phyloP scores from a whole-genome alignment of 441 rosid species.

The Macaranga tanarius region DNA sequence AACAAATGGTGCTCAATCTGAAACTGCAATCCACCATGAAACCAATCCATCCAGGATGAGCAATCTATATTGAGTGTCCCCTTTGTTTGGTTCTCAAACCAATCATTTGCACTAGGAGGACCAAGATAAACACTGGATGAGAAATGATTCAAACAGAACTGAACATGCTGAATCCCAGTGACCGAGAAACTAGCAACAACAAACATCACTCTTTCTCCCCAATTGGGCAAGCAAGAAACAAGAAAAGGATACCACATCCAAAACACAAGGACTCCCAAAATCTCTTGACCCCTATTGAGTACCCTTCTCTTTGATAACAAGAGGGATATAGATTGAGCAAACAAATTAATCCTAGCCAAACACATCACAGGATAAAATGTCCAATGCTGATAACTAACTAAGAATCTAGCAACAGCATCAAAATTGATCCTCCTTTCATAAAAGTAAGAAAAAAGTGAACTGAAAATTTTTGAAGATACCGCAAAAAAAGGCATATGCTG shows the following conservation, averaged over 20 bases:
- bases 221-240: constrained; percentile 60
- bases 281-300: constrained; percentile 45
- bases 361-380: constrained; percentile 75
- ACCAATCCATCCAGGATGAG: constrained; percentile 72
- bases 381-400: constrained; percentile 65
- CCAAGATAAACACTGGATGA: constrained; percentile 57
- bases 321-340: constrained; percentile 47
- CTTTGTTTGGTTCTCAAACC: constrained; percentile 62
- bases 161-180: constrained; percentile 63
- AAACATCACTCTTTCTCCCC: constrained; percentile 57
- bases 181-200: constrained; percentile 50
- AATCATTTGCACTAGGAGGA: constrained; percentile 49
- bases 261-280: constrained; percentile 47
- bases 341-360: constrained; percentile 62
- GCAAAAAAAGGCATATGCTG: constrained; percentile 70
- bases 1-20: constrained; percentile 72
- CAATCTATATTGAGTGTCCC: constrained; percentile 56
- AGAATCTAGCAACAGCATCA: constrained; percentile 45
- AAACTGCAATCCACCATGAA: constrained; percentile 71
- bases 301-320: constrained; percentile 46
- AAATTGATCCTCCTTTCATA: constrained; percentile 63
- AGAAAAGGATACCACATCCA: constrained; percentile 75
- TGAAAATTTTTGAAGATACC: constrained; percentile 58
- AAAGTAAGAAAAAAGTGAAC: constrained; percentile 46
- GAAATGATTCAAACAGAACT: constrained; percentile 71